Evolutionary conservation across 495 filamentous ascomycete species (phyloP).

Genomic region (Aspergillus saccharolyticus): DNA sequence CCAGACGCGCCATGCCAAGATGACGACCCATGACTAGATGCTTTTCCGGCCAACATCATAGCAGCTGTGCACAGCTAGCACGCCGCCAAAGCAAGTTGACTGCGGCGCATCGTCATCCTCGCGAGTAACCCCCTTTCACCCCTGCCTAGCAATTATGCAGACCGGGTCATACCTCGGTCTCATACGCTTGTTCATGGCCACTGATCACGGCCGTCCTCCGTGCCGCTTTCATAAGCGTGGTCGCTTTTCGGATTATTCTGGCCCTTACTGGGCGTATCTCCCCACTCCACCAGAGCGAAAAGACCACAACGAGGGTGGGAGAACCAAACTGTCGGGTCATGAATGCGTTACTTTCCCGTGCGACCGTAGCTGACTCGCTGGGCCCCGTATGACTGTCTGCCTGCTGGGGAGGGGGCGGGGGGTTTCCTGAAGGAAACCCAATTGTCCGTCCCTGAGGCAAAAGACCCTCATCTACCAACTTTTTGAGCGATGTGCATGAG

Average conservation of each 20-base stretch:
- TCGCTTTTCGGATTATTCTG: slow-evolving; percentile 12
- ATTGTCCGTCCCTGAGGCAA: slow-evolving; percentile 2
- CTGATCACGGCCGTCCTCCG: slow-evolving; percentile 7
- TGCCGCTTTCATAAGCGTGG: slow-evolving; percentile 10
- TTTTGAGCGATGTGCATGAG: slow-evolving; percentile 14
- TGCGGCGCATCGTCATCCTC: slow-evolving; percentile 27
- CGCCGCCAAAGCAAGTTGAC: slow-evolving; percentile 24
- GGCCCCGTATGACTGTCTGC: slow-evolving; percentile 9
- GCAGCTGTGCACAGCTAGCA: slow-evolving; percentile 9
- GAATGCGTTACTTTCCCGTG: slow-evolving; percentile 20
- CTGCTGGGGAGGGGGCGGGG: slow-evolving; percentile 9
- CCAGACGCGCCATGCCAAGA: slow-evolving; percentile 39
- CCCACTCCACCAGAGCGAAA: slow-evolving; percentile 2
- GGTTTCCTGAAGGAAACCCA: slow-evolving; percentile 6
- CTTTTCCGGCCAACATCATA: slow-evolving; percentile 14
- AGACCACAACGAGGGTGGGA: slow-evolving; percentile 18
- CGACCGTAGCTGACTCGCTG: neutral
- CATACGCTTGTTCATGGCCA: slow-evolving; percentile 10
- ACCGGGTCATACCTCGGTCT: neutral
- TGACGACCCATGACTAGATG: slow-evolving; percentile 17
- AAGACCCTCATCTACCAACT: slow-evolving; percentile 8
- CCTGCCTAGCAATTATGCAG: neutral
- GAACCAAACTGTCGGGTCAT: slow-evolving; percentile 32
- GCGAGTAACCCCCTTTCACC: slow-evolving; percentile 11
- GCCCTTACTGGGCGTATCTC: neutral